Percentiles rank a stretch among this genome's conserved stretches.
These are phyloP conservation scores for Calendula officinalis DNA, from an alignment of 129 eudicot genomes.

Conservation along the genomic window DNA sequence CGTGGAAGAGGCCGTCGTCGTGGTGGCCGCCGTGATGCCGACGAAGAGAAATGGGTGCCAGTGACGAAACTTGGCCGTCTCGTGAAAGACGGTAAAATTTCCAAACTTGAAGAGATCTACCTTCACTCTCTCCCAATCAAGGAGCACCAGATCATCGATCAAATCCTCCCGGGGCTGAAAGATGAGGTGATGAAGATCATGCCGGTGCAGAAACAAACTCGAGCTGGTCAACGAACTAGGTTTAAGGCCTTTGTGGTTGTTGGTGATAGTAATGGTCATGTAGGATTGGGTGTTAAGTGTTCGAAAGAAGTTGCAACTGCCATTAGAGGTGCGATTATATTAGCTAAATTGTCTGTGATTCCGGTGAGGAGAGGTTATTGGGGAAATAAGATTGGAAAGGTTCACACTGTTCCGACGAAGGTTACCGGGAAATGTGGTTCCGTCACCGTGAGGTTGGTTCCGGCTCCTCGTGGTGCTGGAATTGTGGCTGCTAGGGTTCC, in stretches of 20 bases:
- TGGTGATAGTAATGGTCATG: conserved; percentile 64
- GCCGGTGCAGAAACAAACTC: conserved; percentile 30
- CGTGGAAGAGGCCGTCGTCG: conserved; percentile 41
- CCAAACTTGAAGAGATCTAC: conserved; percentile 40
- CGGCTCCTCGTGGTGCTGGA: no score
- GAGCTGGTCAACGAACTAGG: conserved; percentile 72
- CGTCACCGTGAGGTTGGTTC: no score
- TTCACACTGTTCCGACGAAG: conserved; percentile 52
- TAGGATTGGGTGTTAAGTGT: conserved; percentile 48
- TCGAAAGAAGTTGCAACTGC: no score
- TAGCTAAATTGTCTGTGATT: conserved; percentile 45
- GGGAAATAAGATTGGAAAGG: conserved; percentile 60
- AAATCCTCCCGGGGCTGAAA: conserved; percentile 35
- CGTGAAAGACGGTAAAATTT: conserved; percentile 46
- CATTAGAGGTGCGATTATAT: no score
- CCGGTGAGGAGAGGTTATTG: conserved; percentile 58
- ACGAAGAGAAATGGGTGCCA: conserved; percentile 33
- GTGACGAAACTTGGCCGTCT: conserved; percentile 70
- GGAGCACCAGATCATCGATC: conserved; percentile 58
- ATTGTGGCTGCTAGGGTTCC: no score
- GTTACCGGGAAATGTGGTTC: conserved; percentile 46
- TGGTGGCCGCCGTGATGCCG: conserved; percentile 40
- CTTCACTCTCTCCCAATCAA: conserved; percentile 28
- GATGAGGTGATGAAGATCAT: conserved; percentile 64
- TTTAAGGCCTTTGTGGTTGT: conserved; percentile 75